Conservation (phyloP, 441 rosid species). For the Flueggea neowawraea region DNA sequence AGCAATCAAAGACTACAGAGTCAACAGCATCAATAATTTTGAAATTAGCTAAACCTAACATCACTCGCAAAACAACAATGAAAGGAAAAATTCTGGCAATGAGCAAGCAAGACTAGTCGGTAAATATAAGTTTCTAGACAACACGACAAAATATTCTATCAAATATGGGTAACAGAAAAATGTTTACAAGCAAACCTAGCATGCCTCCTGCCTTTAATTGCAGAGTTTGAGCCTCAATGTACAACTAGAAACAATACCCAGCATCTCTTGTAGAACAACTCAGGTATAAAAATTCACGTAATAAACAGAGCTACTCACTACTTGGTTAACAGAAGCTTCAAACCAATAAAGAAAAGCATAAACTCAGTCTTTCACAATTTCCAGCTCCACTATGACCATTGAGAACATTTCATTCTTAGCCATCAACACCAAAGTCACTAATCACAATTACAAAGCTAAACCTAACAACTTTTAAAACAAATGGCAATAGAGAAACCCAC, state of each 20-base stretch:
- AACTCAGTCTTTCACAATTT: neutral
- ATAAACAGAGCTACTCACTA: neutral
- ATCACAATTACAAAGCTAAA: neutral
- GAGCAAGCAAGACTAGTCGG: too few relatives aligned
- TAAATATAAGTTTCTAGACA: too few relatives aligned
- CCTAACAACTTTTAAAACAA: neutral
- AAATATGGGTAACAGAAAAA: too few relatives aligned
- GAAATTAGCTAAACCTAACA: neutral
- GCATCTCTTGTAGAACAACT: too few relatives aligned
- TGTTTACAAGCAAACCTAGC: too few relatives aligned
- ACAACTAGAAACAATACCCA: too few relatives aligned
- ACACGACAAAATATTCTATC: too few relatives aligned
- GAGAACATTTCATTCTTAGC: too few relatives aligned
- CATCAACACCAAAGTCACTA: neutral
- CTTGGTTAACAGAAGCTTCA: neutral
- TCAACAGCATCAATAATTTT: neutral
- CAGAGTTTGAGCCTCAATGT: too few relatives aligned
- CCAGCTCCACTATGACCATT: neutral
- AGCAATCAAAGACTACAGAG: constrained; percentile 71
- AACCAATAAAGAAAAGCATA: too few relatives aligned
- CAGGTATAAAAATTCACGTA: neutral
- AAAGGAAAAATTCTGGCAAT: neutral
- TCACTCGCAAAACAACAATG: neutral
- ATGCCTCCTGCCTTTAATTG: too few relatives aligned
- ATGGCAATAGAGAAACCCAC: neutral